Percentiles rank a stretch among this genome's conserved stretches.
Conservation (phyloP, 2,329 filamentous ascomycete species). For the Graphium sp. region DNA sequence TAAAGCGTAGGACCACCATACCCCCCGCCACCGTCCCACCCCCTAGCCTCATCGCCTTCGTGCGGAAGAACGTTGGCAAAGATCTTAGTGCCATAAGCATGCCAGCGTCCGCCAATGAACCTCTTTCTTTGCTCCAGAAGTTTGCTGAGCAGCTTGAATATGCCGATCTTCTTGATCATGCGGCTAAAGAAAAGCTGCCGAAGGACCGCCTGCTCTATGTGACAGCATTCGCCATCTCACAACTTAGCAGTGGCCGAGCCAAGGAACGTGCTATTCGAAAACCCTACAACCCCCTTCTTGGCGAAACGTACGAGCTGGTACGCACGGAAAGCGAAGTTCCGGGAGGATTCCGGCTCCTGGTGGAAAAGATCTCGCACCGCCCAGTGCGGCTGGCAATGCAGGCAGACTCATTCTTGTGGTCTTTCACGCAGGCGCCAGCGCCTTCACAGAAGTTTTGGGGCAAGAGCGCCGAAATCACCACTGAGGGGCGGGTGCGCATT, state of each 20-base stretch:
- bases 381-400: slow-evolving; percentile 88
- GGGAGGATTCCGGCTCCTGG: slow-evolving; percentile 72
- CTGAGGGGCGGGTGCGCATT: slow-evolving; percentile 71
- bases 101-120: slow-evolving; percentile 94
- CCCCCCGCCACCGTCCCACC: slow-evolving; percentile 60
- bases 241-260: slow-evolving; percentile 64
- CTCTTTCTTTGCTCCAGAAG: slow-evolving; percentile 72
- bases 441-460: slow-evolving; percentile 98
- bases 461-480: slow-evolving; percentile 87
- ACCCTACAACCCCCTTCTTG: slow-evolving; percentile 91
- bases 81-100: slow-evolving; percentile 93
- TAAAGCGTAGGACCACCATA: slow-evolving; percentile 55
- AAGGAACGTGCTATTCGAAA: slow-evolving; percentile 90
- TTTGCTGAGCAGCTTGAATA: slow-evolving; percentile 87
- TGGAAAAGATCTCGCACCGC: slow-evolving; percentile 87
- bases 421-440: slow-evolving; percentile 69
- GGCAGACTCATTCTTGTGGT: slow-evolving; percentile 75
- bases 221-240: slow-evolving; percentile 77
- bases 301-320: slow-evolving; percentile 88
- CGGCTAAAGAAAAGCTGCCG: slow-evolving; percentile 41
- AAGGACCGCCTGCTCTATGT: slow-evolving; percentile 67
- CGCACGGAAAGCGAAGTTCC: slow-evolving; percentile 59
- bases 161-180: slow-evolving; percentile 63
- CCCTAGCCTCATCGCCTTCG: slow-evolving; percentile 81
- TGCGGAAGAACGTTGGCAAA: slow-evolving; percentile 96